Base-by-base conservation (phyloP, 2,329 filamentous ascomycete genomes). In the Colletotrichum cordylinicola region DNA sequence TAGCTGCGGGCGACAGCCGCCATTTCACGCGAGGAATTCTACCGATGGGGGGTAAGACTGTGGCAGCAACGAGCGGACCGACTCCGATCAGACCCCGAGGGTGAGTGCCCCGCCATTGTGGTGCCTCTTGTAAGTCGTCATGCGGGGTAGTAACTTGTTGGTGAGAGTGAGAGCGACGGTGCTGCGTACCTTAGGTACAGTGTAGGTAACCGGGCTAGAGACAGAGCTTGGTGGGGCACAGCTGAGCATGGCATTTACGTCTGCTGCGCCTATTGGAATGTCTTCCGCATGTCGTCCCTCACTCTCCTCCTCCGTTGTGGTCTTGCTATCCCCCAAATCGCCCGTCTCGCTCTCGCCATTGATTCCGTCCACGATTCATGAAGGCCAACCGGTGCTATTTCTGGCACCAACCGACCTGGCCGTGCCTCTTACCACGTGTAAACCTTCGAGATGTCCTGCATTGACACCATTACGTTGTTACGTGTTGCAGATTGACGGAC, bases 81-180 rank as follows among this genome's bases (percentile, higher is more conserved):
- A 62, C 37, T 55, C 72, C 68, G 67, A 58, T 61, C 18, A 33
- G 52, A 33, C 68, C 29, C 68, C 60, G 39, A 55, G 48, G 21
- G 39, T 37, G 35, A 16, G 15, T 74, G 67, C 72, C 72, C 72
- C 72, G 66, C 72, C 72, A 74, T 71, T 33, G 39, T n/a, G 16
- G 15, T 37, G 39, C 39, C n/a, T 48, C 52, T 69, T 61, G 31
- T 62, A 37, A 62, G 58, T 62, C 67, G 72, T 72, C 68, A 75
- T 75, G 72, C 72, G 72, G 72, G 60, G 72, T 67, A 72, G 16
- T 9, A 52, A 43, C 13, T 21, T 58, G 55, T 21, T 58, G 55
- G 27, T 58, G 55, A 58, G 55, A 29, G 16, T 29, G 55, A 29
- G 39, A 43, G 39, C 18, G 39, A n/a, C 18, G 12, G 39, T 48